Evolutionary conservation across 83 land plant genomes (phyloP), one percentile per base, ranked within the genome.

Genomic region (Diphasiastrum complanatum): DNA sequence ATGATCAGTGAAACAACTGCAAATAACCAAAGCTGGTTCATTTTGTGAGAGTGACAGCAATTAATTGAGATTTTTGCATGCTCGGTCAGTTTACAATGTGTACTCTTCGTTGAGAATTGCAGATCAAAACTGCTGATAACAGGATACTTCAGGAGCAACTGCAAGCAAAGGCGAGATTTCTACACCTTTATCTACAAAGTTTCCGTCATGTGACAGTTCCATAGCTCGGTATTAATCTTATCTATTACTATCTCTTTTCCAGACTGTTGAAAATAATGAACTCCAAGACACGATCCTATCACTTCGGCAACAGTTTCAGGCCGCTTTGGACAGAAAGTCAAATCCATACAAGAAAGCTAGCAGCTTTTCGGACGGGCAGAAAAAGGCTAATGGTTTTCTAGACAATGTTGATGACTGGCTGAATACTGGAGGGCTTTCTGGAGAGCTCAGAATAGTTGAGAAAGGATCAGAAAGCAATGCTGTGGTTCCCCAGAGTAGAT

Each of bases 121-220:
- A 91, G 95, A 80, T 91, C 12, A 88, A 75, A 68, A 71, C 84
- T 61, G 97, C 97, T 5, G 95, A 91, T 66, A 91, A 91, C 35
- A 77, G 95, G 36, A 81, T 91, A 37, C 91, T 91, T 24, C 97
- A 85, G 59, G 97, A 91, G 65, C 97, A 87, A 69, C 68, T 91
- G n/a, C 85, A 88, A 67, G 55, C 76, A 33, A 87, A 91, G 96
- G 97, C 79, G 3, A 40, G 49, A 19, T 5, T 4, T 30, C 22
- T 25, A 46, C 40, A 22, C 10, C 5, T 5, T 45, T 8, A 47
- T 63, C 3, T 45, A 30, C 6, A 26, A 47, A 25, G 10, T 5
- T 33, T 20, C 14, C 29, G 8, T 20, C 10, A 8, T 22, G 8
- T 18, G 6, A 50, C 8, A 8, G 18, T 20, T 50, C 12, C 10